Percentiles rank a stretch among this genome's conserved stretches.
phyloP scores from a whole-genome alignment of 2,329 filamentous ascomycete species.

The Conoideocrella luteorostrata region DNA sequence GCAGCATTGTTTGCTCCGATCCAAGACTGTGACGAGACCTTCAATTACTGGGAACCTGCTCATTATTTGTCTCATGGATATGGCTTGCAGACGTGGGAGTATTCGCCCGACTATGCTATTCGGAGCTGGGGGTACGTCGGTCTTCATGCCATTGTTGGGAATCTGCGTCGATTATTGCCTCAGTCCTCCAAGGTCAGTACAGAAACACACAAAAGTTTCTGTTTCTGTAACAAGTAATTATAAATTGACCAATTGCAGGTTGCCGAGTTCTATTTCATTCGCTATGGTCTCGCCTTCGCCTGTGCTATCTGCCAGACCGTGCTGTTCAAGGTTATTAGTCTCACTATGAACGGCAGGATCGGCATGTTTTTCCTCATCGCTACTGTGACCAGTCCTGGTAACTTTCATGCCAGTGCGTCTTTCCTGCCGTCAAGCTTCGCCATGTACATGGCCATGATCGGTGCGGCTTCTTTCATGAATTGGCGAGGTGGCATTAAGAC shows the following conservation, averaged over 20 bases:
- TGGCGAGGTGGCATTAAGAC: slow-evolving; percentile 76
- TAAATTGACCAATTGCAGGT: slow-evolving; percentile 30
- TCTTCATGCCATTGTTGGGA: slow-evolving; percentile 69
- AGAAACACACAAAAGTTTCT: not conserved
- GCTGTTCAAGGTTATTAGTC: slow-evolving; percentile 70
- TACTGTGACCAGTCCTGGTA: slow-evolving; percentile 74
- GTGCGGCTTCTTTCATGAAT: slow-evolving; percentile 84
- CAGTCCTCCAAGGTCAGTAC: slow-evolving; percentile 49
- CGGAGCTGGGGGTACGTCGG: slow-evolving; percentile 88
- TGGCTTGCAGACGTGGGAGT: slow-evolving; percentile 97
- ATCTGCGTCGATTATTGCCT: slow-evolving; percentile 57
- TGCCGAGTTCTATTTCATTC: slow-evolving; percentile 81
- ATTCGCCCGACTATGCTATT: slow-evolving; percentile 90
- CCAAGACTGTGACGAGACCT: slow-evolving; percentile 96
- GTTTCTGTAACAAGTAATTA: slow-evolving; percentile 3
- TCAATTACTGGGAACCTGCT: slow-evolving; percentile 98
- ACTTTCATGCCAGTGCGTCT: slow-evolving; percentile 84
- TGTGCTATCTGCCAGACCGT: slow-evolving; percentile 80
- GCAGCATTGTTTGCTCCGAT: slow-evolving; percentile 83
- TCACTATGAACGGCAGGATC: slow-evolving; percentile 72
- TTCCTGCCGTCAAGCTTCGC: slow-evolving; percentile 92
- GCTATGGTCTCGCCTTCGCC: slow-evolving; percentile 63
- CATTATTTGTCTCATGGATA: slow-evolving; percentile 92
- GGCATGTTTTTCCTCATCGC: slow-evolving; percentile 78
- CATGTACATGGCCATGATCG: slow-evolving; percentile 89